phyloP scores from a whole-genome alignment of 495 filamentous ascomycete species.

The Pseudotulostoma volvatum region DNA sequence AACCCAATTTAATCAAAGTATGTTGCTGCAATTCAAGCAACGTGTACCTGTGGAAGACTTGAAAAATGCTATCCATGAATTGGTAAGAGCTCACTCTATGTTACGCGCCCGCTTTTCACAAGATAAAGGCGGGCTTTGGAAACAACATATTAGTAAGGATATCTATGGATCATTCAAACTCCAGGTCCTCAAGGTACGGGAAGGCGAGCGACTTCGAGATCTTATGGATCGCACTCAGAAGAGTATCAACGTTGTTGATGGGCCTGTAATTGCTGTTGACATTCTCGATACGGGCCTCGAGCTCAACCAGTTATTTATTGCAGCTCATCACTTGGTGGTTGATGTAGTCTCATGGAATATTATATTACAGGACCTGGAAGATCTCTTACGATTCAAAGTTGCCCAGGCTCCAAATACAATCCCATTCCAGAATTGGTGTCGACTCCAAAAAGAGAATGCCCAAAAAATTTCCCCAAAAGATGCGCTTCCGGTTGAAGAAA shows the following conservation, averaged over 20 bases:
- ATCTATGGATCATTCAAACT: slow-evolving; percentile 5
- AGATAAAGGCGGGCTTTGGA: slow-evolving; percentile 9
- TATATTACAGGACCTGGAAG: slow-evolving; percentile 40
- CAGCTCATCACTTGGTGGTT: slow-evolving; percentile 41
- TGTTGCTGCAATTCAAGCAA: slow-evolving; percentile 13
- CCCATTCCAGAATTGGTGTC: slow-evolving; percentile 14
- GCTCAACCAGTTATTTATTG: slow-evolving; percentile 10
- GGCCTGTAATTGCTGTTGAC: slow-evolving; percentile 31
- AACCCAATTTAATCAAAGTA: slow-evolving; percentile 15
- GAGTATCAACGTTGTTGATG: slow-evolving; percentile 14
- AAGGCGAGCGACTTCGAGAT: slow-evolving; percentile 2
- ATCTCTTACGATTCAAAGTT: slow-evolving; percentile 22
- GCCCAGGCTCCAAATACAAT: slow-evolving; percentile 1
- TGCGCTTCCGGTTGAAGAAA: slow-evolving; percentile 9
- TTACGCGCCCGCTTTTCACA: slow-evolving; percentile 38
- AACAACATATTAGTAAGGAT: slow-evolving; percentile 6
- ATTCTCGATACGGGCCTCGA: slow-evolving; percentile 12
- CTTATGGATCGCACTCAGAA: slow-evolving; percentile 8
- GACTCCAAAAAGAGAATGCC: slow-evolving; percentile 17
- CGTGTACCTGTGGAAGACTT: slow-evolving; percentile 25
- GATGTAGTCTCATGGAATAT: slow-evolving; percentile 44
- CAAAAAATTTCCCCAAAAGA: slow-evolving; percentile 10
- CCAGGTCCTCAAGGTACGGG: slow-evolving; percentile 2
- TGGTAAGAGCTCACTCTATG: slow-evolving; percentile 43
- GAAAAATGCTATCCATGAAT: slow-evolving; percentile 26